A percentile compares a stretch with the other conserved stretches of the same genome.
Evolutionary conservation across 768 basidiomycete species (phyloP).

Genomic region (Psilocybe azurescens): DNA sequence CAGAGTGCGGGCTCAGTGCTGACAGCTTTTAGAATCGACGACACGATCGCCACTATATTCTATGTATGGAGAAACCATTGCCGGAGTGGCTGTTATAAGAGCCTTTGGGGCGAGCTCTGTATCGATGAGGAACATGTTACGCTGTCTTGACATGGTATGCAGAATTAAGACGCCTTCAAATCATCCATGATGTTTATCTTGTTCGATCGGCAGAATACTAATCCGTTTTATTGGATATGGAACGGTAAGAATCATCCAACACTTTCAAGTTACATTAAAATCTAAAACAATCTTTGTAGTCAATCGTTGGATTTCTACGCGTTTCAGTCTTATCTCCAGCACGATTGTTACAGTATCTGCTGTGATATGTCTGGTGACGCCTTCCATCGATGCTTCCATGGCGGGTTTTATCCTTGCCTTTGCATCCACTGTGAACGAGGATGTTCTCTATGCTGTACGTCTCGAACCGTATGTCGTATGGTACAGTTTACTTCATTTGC

Average conservation of each 20-base stretch:
- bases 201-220: not conserved
- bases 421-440: slow-evolving; percentile 1
- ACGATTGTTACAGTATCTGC: not conserved
- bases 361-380: slow-evolving; percentile 1
- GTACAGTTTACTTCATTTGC: no score
- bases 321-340: slow-evolving; percentile 1
- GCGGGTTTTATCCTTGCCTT: slow-evolving; percentile 4
- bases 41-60: slow-evolving; percentile 40
- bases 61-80: slow-evolving; percentile 42
- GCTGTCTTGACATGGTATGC: slow-evolving; percentile 74
- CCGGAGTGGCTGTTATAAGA: slow-evolving; percentile 54
- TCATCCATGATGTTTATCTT: not conserved
- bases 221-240: slow-evolving; percentile 7
- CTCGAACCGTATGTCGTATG: not conserved
- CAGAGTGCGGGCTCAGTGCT: not conserved
- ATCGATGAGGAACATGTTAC: slow-evolving; percentile 80
- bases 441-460: not conserved
- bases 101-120: slow-evolving; percentile 87
- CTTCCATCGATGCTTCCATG: not conserved
- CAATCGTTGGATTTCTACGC: slow-evolving; percentile 5
- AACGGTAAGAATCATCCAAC: not conserved
- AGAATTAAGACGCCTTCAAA: not conserved
- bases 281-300: not conserved
- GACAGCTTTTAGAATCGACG: slow-evolving; percentile 29
- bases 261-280: not conserved